These are phyloP conservation scores for Fusarium sp. DNA, from an alignment of 2,329 filamentous ascomycete genomes.

Conservation along the genomic window DNA sequence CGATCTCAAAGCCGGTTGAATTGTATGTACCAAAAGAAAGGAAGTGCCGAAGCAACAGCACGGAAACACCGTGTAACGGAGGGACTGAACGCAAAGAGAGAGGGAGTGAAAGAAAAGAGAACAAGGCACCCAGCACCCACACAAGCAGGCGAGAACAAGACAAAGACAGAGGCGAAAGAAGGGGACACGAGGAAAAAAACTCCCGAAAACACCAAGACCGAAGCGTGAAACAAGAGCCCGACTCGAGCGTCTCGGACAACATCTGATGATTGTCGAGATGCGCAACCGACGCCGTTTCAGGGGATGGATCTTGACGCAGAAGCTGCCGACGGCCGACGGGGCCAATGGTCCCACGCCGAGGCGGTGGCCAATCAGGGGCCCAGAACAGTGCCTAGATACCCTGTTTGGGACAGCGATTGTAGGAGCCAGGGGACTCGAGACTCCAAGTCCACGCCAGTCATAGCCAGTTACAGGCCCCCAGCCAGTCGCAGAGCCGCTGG, in stretches of 20 bases:
- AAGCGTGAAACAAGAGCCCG: constrained; percentile 43
- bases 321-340: constrained; percentile 37
- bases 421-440: constrained; percentile 42
- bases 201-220: constrained; percentile 31
- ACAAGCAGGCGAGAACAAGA: neutral
- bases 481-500: constrained; percentile 40
- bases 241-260: constrained; percentile 46
- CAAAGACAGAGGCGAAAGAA: neutral
- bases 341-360: constrained; percentile 26
- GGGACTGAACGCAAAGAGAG: constrained; percentile 25
- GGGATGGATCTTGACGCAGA: constrained; percentile 44
- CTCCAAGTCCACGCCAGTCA: constrained; percentile 35
- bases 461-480: constrained; percentile 4
- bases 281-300: constrained; percentile 49
- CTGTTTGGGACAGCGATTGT: constrained; percentile 46
- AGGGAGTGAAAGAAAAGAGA: constrained; percentile 26
- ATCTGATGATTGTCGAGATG: constrained; percentile 45
- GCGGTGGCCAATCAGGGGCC: constrained; percentile 46
- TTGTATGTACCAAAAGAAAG: constrained; percentile 15
- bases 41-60: constrained; percentile 35
- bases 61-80: constrained; percentile 28
- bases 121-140: constrained; percentile 1
- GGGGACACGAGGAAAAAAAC: constrained; percentile 30
- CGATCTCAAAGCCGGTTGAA: constrained; percentile 14
- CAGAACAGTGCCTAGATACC: constrained; percentile 36